Evolutionary conservation across 805 yeast genomes (phyloP).

Genomic region (Teunomyces atbi): DNA sequence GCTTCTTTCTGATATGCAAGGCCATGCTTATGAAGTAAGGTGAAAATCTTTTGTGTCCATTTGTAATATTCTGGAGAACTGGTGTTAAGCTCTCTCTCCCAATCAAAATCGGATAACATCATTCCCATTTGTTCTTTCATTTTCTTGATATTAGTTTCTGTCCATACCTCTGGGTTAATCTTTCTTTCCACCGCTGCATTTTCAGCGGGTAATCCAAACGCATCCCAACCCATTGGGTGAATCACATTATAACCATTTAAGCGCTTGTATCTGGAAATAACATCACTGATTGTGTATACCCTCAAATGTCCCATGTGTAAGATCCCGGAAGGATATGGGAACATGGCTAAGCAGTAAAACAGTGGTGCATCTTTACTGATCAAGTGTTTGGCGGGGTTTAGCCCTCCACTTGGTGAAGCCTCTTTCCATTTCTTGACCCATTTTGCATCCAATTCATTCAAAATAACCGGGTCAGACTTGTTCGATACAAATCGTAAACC

Average conservation of each 20-base stretch:
- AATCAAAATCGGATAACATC: constrained; percentile 86
- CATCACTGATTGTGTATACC: constrained; percentile 89
- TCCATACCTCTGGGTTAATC: constrained; percentile 81
- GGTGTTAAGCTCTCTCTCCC: constrained; percentile 89
- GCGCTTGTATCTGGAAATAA: constrained; percentile 72
- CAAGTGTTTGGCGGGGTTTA: constrained; percentile 34
- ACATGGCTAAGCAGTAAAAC: constrained; percentile 78
- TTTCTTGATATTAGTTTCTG: constrained; percentile 68
- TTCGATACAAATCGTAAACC: background rate
- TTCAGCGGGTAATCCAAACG: constrained; percentile 97
- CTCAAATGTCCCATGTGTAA: constrained; percentile 93
- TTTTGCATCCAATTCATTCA: constrained; percentile 46
- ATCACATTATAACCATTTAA: constrained; percentile 75
- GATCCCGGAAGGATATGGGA: constrained; percentile 94
- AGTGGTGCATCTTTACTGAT: constrained; percentile 19
- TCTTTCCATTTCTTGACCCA: constrained; percentile 52
- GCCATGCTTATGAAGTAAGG: constrained; percentile 69
- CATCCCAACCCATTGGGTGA: constrained; percentile 99
- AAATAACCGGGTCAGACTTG: background rate
- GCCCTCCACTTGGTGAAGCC: constrained; percentile 28
- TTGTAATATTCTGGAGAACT: constrained; percentile 85
- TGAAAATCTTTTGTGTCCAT: constrained; percentile 87
- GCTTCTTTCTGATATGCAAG: constrained; percentile 85
- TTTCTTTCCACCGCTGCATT: constrained; percentile 92
- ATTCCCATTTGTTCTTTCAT: constrained; percentile 80